These are phyloP conservation scores for Talaromyces sp. DNA, from an alignment of 2,329 filamentous ascomycete genomes.

Conservation along the genomic window DNA sequence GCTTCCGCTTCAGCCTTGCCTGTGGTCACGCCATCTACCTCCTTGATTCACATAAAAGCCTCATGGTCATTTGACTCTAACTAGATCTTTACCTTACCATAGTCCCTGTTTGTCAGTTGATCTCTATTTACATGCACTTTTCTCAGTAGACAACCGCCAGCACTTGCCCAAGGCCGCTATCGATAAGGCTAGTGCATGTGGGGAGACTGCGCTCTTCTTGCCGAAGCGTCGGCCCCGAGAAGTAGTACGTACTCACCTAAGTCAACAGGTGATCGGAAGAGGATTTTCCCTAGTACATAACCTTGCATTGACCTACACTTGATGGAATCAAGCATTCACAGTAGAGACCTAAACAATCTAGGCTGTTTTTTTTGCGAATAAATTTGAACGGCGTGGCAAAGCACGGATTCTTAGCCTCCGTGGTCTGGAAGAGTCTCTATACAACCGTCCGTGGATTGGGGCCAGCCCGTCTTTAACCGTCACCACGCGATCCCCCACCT, in stretches of 20 bases:
- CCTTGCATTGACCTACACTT: background rate
- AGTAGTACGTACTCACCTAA: background rate
- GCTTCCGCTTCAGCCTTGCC: background rate
- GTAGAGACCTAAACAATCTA: background rate
- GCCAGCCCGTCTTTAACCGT: background rate
- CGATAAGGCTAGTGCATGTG: conserved; percentile 2
- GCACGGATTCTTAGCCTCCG: background rate
- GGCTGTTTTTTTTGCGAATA: background rate
- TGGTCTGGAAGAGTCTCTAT: no score
- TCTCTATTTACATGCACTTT: background rate
- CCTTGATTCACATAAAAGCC: background rate
- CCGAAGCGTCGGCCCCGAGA: background rate
- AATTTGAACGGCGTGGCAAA: no score
- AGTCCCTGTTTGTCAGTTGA: background rate
- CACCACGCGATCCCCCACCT: background rate
- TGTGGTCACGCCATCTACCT: background rate
- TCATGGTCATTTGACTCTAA: background rate
- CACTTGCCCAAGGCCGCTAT: background rate
- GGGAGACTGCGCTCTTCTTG: background rate
- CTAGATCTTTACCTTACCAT: background rate
- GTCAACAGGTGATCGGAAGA: background rate
- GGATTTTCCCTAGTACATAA: background rate
- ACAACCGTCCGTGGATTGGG: background rate
- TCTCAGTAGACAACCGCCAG: background rate
- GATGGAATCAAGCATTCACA: background rate